phyloP scores from a whole-genome alignment of 306 rosid genomes.

The Myrica gale region DNA sequence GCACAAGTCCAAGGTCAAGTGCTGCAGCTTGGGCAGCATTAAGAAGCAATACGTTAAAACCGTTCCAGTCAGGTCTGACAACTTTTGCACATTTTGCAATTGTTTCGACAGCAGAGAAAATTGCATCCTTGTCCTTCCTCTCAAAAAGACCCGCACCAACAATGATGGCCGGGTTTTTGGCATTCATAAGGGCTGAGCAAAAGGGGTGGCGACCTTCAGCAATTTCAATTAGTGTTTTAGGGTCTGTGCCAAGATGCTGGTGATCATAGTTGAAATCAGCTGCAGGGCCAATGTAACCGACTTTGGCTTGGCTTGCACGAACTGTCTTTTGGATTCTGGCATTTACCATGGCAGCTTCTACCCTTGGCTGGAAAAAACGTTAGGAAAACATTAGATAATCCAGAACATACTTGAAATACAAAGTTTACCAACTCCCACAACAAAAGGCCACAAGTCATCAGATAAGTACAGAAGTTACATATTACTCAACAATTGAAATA shows the following conservation, averaged over 20 bases:
- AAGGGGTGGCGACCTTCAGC: slow-evolving; percentile 85
- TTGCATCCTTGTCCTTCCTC: slow-evolving; percentile 87
- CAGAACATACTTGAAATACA: slow-evolving; percentile 21
- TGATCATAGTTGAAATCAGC: slow-evolving; percentile 78
- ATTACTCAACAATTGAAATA: background rate
- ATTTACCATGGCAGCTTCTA: slow-evolving; percentile 98
- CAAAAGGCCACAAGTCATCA: background rate
- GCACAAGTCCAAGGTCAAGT: slow-evolving; percentile 97
- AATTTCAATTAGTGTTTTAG: slow-evolving; percentile 77
- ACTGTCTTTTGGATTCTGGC: slow-evolving; percentile 94
- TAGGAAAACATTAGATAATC: slow-evolving; percentile 26
- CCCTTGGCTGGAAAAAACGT: slow-evolving; percentile 74
- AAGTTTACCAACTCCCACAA: background rate
- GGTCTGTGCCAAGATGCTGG: slow-evolving; percentile 83
- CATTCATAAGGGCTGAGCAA: slow-evolving; percentile 52
- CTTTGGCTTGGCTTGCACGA: slow-evolving; percentile 68
- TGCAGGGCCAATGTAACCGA: slow-evolving; percentile 83
- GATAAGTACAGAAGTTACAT: slow-evolving; percentile 1
- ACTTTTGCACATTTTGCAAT: slow-evolving; percentile 61
- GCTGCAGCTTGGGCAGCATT: slow-evolving; percentile 98
- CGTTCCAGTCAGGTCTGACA: slow-evolving; percentile 89
- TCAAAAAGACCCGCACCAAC: slow-evolving; percentile 84
- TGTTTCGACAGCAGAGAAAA: slow-evolving; percentile 64
- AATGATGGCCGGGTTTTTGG: slow-evolving; percentile 83
- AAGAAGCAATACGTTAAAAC: slow-evolving; percentile 83